Percentiles rank a stretch among this genome's conserved stretches.
phyloP scores from a whole-genome alignment of 306 rosid species.

The Astragalus glycyphyllos region DNA sequence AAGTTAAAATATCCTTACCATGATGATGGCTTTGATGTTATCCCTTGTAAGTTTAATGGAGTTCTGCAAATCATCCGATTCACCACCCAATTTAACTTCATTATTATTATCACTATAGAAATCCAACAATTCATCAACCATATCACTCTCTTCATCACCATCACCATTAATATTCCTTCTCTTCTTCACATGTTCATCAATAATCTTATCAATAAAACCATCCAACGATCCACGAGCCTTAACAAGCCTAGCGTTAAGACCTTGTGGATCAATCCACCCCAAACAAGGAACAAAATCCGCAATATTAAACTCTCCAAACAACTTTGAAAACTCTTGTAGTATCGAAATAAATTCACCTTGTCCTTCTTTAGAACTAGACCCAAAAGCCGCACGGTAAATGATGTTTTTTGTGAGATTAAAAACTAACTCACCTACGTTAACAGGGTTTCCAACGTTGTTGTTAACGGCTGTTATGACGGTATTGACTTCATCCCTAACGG shows the following conservation, averaged over 20 bases:
- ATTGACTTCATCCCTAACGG: slow-evolving; percentile 75
- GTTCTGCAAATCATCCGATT: slow-evolving; percentile 48
- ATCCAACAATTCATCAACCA: slow-evolving; percentile 83
- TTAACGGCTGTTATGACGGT: slow-evolving; percentile 19
- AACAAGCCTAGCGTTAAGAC: slow-evolving; percentile 49
- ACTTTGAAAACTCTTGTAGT: slow-evolving; percentile 74
- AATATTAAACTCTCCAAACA: slow-evolving; percentile 74
- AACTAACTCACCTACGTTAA: slow-evolving; percentile 69
- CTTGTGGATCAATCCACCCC: slow-evolving; percentile 73
- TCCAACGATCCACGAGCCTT: slow-evolving; percentile 67
- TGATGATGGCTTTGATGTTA: slow-evolving; percentile 86
- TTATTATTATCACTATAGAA: slow-evolving; percentile 62
- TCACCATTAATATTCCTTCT: neutral
- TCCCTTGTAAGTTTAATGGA: slow-evolving; percentile 68
- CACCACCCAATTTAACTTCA: slow-evolving; percentile 29
- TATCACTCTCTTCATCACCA: slow-evolving; percentile 52
- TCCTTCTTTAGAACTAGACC: slow-evolving; percentile 54
- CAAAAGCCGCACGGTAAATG: slow-evolving; percentile 73
- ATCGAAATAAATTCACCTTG: slow-evolving; percentile 74
- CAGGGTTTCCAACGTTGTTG: slow-evolving; percentile 35
- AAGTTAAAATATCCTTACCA: slow-evolving; percentile 47
- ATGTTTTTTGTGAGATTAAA: slow-evolving; percentile 62
- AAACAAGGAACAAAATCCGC: slow-evolving; percentile 69
- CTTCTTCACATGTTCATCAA: slow-evolving; percentile 65
- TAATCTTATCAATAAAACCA: slow-evolving; percentile 63